Base-by-base conservation (phyloP, 73 alveolate species). In the Paramecium sonneborni region DNA sequence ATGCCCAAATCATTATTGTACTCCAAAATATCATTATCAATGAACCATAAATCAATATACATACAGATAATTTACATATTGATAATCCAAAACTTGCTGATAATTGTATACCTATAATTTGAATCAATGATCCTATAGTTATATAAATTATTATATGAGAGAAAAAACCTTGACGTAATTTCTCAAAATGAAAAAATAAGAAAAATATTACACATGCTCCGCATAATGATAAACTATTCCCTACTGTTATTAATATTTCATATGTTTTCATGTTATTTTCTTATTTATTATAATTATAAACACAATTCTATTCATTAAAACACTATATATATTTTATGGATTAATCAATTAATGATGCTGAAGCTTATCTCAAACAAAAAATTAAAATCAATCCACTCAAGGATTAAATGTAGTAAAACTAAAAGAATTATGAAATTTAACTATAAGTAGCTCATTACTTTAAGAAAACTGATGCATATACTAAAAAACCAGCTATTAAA, bases 271-370 rank as follows among this genome's bases (percentile, higher is more conserved):
- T n/a, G n/a, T n/a, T n/a, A n/a, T n/a, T n/a, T n/a, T n/a, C n/a
- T n/a, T n/a, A n/a, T n/a, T n/a, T 15, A 1, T 0, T 12, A 48
- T 48, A 48, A 52, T 18, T 52, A 52, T 21, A 35, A n/a, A n/a
- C 18, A 6, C 1, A 15, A 18, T 9, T 52, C 34, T 52, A 52
- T 52, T 18, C 30, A 5, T 52, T 52, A 52, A 52, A 4, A 4
- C 34, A n/a, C 11, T n/a, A 18, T n/a, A 52, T 52, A 52, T 12
- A 23, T 23, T 62, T 62, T 26, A 62, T 62, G 84, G 84, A 62
- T 62, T 62, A 26, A 62, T 62, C 84, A 26, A 62, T 32, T 30
- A 62, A 32, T 62, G 84, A 62, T 62, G 84, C 84, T 12, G 84
- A 62, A 15, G 84, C 84, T 14, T 62, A 23, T 44, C 24, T 62